Evolutionary conservation across 116 monocot species (phyloP).

Genomic region (Trichopus zeylanicus): DNA sequence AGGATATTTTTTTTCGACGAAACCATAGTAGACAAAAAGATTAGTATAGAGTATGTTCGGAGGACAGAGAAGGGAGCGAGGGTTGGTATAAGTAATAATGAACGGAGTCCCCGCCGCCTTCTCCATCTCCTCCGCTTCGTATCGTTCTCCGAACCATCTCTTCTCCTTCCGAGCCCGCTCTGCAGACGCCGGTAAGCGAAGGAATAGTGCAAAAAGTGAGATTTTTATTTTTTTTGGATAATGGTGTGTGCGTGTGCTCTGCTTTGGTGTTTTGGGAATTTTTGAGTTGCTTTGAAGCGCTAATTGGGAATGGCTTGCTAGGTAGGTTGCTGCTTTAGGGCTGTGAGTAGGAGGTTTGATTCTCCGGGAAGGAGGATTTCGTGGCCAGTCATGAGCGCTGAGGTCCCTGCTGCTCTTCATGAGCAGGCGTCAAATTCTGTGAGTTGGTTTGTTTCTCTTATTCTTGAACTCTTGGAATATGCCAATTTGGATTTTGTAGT

Average conservation of each 20-base stretch:
- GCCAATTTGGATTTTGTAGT: too few species aligned
- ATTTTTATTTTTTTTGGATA: too few species aligned
- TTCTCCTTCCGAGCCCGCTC: too few species aligned
- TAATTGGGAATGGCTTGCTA: not conserved
- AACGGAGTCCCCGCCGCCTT: not conserved
- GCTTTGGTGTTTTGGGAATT: not conserved
- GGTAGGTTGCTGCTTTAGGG: not conserved
- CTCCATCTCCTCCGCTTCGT: not conserved
- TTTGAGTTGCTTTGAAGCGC: not conserved
- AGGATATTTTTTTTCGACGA: too few species aligned
- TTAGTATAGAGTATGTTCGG: slow-evolving; percentile 6
- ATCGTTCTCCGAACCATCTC: not conserved
- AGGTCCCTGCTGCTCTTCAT: not conserved
- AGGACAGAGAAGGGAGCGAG: too few species aligned
- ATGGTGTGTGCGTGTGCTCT: not conserved
- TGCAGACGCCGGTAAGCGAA: slow-evolving; percentile 3
- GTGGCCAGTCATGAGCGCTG: slow-evolving; percentile 4
- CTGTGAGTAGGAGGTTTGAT: not conserved
- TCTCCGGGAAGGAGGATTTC: not conserved
- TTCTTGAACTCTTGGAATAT: not conserved
- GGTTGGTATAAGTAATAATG: not conserved
- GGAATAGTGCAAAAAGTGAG: too few species aligned
- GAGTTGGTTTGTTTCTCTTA: not conserved
- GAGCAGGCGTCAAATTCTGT: not conserved
- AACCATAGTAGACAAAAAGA: too few species aligned